Conservation (phyloP, 306 rosid species). For the Cucumis cinereus region DNA sequence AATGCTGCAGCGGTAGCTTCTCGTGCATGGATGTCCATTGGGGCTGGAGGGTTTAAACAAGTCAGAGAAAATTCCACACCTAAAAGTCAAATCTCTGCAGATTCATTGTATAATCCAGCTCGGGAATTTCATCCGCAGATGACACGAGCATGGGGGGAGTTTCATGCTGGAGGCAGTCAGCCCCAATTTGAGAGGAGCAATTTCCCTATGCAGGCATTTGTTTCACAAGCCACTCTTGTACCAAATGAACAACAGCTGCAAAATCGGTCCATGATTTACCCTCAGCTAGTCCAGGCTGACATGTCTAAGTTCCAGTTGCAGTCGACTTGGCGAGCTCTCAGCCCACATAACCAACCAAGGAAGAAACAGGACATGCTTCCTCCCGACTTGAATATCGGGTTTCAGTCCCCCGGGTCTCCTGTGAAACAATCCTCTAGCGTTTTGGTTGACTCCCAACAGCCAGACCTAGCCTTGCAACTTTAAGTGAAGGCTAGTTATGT, state of each 20-base stretch:
- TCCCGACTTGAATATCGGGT: constrained; percentile 93
- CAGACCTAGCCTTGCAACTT: constrained; percentile 93
- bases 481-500: constrained; percentile 16
- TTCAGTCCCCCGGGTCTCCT: constrained; percentile 89
- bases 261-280: constrained; percentile 50
- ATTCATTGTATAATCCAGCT: constrained; percentile 60
- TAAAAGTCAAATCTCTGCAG: constrained; percentile 55
- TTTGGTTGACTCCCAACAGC: constrained; percentile 89
- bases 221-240: constrained; percentile 37
- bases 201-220: constrained; percentile 55
- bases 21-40: constrained; percentile 97
- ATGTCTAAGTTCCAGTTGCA: constrained; percentile 71
- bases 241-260: constrained; percentile 45
- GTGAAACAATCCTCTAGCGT: constrained; percentile 79
- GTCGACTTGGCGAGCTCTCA: constrained; percentile 55
- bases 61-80: constrained; percentile 52
- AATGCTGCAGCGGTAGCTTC: constrained; percentile 90
- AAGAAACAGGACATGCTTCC: constrained; percentile 80
- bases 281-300: constrained; percentile 66
- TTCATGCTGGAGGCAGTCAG: constrained; percentile 41
- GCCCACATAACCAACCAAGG: constrained; percentile 52
- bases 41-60: constrained; percentile 80
- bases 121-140: constrained; percentile 52
- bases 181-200: constrained; percentile 50
- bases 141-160: constrained; percentile 45